These are phyloP conservation scores for Cladochytrium replicatum DNA, from an alignment of 192 early-diverging fungal genomes.

Conservation along the genomic window DNA sequence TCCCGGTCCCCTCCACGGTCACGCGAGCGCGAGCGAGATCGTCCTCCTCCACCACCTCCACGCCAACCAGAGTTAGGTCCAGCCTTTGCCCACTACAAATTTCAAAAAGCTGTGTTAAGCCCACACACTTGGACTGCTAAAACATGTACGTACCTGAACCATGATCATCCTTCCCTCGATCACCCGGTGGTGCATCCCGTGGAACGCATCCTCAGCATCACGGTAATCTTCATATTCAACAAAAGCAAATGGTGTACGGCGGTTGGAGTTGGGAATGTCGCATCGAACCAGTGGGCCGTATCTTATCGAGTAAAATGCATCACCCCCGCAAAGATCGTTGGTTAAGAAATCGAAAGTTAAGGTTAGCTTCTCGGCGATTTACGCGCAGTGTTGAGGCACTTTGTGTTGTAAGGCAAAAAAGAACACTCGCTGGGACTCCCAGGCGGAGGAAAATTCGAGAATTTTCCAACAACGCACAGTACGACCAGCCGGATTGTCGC, in stretches of 20 bases:
- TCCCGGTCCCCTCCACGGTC: neutral
- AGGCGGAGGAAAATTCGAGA: too few species aligned
- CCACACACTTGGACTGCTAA: neutral
- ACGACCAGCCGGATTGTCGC: too few species aligned
- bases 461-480: too few species aligned
- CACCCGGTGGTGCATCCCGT: constrained; percentile 66
- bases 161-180: constrained; percentile 60
- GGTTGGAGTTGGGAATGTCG: constrained; percentile 72
- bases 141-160: constrained; percentile 46
- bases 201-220: constrained; percentile 74
- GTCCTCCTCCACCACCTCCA: neutral
- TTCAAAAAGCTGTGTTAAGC: neutral
- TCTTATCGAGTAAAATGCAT: too few species aligned
- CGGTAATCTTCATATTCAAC: constrained; percentile 74
- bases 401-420: too few species aligned
- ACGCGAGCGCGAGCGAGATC: neutral
- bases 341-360: neutral
- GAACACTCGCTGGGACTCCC: too few species aligned
- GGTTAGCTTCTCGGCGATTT: too few species aligned
- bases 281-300: constrained; percentile 78
- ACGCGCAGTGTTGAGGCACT: too few species aligned
- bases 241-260: constrained; percentile 61
- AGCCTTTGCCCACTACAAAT: neutral
- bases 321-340: too few species aligned
- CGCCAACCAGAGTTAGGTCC: neutral